Conservation (phyloP, 148 eudicot species). For the Rhododendron griersonianum region DNA sequence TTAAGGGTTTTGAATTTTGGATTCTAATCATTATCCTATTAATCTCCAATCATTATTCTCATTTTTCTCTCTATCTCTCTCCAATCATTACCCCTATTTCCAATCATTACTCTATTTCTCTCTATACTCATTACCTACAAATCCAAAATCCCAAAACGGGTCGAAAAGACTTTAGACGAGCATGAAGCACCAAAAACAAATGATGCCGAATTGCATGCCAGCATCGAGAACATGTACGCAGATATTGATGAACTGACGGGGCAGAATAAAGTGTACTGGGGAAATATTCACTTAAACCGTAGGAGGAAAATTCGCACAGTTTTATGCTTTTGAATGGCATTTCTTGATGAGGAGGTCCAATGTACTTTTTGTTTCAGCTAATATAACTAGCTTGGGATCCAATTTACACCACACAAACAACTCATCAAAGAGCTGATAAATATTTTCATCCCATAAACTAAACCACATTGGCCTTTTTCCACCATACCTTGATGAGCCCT, state of each 20-base stretch:
- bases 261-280: neutral
- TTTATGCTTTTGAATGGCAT: neutral
- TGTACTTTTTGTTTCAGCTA: neutral
- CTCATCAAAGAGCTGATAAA: neutral
- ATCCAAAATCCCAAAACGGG: too few species aligned
- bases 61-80: too few species aligned
- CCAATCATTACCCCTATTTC: too few species aligned
- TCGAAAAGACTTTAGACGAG: neutral
- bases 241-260: neutral
- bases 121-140: too few species aligned
- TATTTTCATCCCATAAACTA: conserved; percentile 1
- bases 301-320: neutral
- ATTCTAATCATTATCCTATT: too few species aligned
- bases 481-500: conserved; percentile 88
- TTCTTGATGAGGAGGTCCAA: neutral
- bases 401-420: neutral
- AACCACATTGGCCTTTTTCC: neutral
- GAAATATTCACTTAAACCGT: neutral
- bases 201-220: neutral
- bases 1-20: too few species aligned
- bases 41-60: too few species aligned
- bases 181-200: neutral
- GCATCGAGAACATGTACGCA: neutral
- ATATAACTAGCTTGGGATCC: neutral
- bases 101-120: too few species aligned